Evolutionary conservation across 768 basidiomycete genomes (phyloP), one percentile per base, ranked within the genome.

Genomic region (Auricularia sp.): DNA sequence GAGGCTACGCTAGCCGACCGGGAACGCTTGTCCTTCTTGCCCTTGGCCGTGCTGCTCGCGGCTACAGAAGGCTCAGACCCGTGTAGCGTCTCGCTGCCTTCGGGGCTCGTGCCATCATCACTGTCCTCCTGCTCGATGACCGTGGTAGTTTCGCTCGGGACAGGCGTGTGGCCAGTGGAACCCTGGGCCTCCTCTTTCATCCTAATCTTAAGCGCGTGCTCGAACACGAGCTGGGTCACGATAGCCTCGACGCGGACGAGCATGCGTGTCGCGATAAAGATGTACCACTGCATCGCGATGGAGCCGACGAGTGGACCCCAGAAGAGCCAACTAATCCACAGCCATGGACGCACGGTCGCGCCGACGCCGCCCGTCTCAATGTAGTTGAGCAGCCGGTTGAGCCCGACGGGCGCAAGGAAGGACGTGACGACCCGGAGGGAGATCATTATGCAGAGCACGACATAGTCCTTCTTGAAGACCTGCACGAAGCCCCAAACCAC

Each of bases 151-250:
- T 71, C 72, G 10, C 70, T 71, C 6, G 68, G 68, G 51, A 69
- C 61, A 45, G 37, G 56, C 24, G 35, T 37, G 65, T 36, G 33
- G 54, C 16, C 33, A 36, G 2, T 58, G 51, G 33, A 10, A 24
- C 66, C 74, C 14, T 1, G 66, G 1, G 66, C 62, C 47, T 81
- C 82, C 21, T 84, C 79, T 64, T 81, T 83, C 74, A 87, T 77
- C 37, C 88, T 80, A 54, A 90, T 83, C 36, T 85, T 80, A 5
- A 92, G 78, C 1, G 83, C 74, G 67, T 85, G 83, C 62, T 82
- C 79, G 71, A 84, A 83, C 24, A 85, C 71, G 18, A 84, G 77
- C 69, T 83, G 81, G 34, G 82, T 82, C 68, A 83, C 67, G 67
- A 88, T 74, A 37, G 76, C 79, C 70, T 88, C 84, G 3, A 75